Conservation (phyloP, 441 rosid species). For the Erodium chrysanthum region DNA sequence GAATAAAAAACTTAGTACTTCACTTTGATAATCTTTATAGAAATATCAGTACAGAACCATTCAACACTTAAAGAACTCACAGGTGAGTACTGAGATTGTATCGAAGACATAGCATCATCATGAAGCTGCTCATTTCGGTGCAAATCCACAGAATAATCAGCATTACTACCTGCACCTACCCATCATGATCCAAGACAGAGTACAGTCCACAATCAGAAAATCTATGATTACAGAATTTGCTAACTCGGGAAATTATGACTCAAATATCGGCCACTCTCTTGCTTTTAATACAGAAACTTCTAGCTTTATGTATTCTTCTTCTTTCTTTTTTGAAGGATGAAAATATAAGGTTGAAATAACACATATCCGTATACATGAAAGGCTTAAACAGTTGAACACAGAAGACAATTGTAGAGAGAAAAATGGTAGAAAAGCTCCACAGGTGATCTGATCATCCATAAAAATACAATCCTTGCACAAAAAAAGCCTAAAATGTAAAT, state of each 20-base stretch:
- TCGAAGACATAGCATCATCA: slow-evolving; percentile 72
- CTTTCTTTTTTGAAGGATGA: not conserved
- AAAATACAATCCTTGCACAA: not conserved
- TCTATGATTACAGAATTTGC: not conserved
- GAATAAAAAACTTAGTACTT: slow-evolving; percentile 15
- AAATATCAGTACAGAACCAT: not conserved
- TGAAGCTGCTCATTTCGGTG: slow-evolving; percentile 94
- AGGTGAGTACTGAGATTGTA: slow-evolving; percentile 91
- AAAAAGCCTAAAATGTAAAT: not conserved
- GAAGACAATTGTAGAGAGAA: not conserved
- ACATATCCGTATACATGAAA: not conserved
- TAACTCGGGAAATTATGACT: not conserved
- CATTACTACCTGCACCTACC: slow-evolving; percentile 57
- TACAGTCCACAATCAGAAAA: not conserved
- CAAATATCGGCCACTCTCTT: slow-evolving; percentile 34
- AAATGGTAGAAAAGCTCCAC: not conserved
- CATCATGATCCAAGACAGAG: not conserved
- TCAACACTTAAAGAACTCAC: slow-evolving; percentile 34
- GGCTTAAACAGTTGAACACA: not conserved
- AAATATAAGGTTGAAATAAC: not conserved
- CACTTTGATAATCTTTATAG: slow-evolving; percentile 10
- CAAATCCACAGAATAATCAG: slow-evolving; percentile 80
- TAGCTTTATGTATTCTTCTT: slow-evolving; percentile 22
- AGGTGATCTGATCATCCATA: not conserved
- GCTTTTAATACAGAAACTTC: slow-evolving; percentile 61